phyloP scores from a whole-genome alignment of 2,329 filamentous ascomycete genomes.

The Alternaria dauci region DNA sequence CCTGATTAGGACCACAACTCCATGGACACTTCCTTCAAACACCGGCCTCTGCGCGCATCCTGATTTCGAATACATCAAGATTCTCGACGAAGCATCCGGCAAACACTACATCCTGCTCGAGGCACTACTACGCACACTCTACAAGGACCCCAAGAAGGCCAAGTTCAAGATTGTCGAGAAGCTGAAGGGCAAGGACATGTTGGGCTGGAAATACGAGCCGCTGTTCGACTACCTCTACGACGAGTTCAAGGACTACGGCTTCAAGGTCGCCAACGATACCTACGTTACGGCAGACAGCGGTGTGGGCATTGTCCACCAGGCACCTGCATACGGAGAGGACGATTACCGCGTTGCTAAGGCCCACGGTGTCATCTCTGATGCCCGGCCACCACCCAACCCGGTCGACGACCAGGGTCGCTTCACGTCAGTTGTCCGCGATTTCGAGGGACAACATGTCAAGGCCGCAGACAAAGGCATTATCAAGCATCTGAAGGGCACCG shows the following conservation, averaged over 20 bases:
- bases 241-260: conserved; percentile 84
- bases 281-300: conserved; percentile 92
- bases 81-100: conserved; percentile 80
- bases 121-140: conserved; percentile 79
- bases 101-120: conserved; percentile 89
- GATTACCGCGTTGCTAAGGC: conserved; percentile 87
- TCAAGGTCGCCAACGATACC: conserved; percentile 80
- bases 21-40: conserved; percentile 86
- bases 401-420: conserved; percentile 87
- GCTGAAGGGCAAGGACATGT: conserved; percentile 82
- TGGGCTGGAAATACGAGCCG: conserved; percentile 88
- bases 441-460: conserved; percentile 88
- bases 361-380: conserved; percentile 78
- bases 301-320: conserved; percentile 92
- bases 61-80: conserved; percentile 86
- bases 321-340: conserved; percentile 93
- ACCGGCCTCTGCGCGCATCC: conserved; percentile 79
- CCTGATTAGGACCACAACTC: conserved; percentile 72
- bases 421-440: conserved; percentile 78
- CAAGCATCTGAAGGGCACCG: conserved; percentile 80
- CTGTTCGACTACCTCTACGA: conserved; percentile 91
- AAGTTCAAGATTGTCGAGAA: conserved; percentile 86
- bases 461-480: conserved; percentile 92
- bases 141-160: conserved; percentile 95
- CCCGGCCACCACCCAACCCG: conserved; percentile 84